Percentiles rank a stretch among this genome's conserved stretches.
Conservation (phyloP, 2,329 filamentous ascomycete genomes). For the Plectosphaerella cucumerina region DNA sequence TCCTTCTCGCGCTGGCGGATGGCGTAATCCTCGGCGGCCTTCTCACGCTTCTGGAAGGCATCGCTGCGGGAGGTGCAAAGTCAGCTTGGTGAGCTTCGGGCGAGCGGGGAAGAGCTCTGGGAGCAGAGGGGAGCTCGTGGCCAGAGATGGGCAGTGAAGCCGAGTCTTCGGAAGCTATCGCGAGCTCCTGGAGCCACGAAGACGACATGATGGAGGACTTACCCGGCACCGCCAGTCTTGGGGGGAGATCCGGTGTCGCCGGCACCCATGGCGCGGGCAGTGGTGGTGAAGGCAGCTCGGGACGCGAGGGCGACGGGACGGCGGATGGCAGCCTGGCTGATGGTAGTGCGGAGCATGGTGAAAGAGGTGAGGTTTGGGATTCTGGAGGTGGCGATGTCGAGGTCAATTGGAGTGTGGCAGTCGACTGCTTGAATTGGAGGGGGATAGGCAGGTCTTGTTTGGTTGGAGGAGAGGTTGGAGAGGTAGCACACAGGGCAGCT, state of each 20-base stretch:
- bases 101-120: not conserved
- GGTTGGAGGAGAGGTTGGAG: not conserved
- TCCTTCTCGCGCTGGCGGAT: constrained; percentile 85
- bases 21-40: constrained; percentile 78
- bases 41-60: constrained; percentile 87
- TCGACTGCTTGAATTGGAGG: not conserved
- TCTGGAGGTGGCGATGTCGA: constrained; percentile 2
- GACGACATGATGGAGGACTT: constrained; percentile 24
- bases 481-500: not conserved
- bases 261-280: constrained; percentile 59
- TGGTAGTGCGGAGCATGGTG: constrained; percentile 64
- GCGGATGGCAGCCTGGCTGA: constrained; percentile 50
- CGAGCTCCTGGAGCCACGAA: not conserved
- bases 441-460: constrained; percentile 1
- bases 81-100: constrained; percentile 1
- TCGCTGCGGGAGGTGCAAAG: constrained; percentile 53
- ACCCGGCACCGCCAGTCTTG: constrained; percentile 50
- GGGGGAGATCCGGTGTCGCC: constrained; percentile 65
- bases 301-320: constrained; percentile 47
- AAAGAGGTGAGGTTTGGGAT: constrained; percentile 6
- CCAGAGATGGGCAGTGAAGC: constrained; percentile 2
- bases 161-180: not conserved
- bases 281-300: constrained; percentile 58
- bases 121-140: not conserved
- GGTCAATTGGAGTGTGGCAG: constrained; percentile 4